Evolutionary conservation across 2,329 filamentous ascomycete species (phyloP), one percentile per base, ranked within the genome.

Genomic region (Hypoxylon sp.): DNA sequence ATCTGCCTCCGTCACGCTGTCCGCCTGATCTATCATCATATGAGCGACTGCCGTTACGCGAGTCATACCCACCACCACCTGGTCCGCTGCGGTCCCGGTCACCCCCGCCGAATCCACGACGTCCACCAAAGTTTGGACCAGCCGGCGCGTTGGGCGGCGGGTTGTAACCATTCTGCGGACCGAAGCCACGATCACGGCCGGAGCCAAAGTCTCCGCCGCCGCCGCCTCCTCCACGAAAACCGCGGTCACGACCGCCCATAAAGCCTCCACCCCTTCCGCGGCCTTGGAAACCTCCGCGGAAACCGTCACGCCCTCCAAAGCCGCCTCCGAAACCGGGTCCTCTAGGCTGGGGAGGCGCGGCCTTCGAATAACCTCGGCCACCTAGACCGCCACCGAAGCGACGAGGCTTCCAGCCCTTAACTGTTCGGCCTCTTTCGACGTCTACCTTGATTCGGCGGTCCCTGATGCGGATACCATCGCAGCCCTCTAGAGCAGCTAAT

Each of bases 361-460:
- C 88, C 80, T 95, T 96, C 61, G 95, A 98, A 80, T 98, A 98
- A 70, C 93, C 92, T 74, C 96, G 90, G 47, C 95, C 95, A 68
- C 96, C 96, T 2, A 97, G 87, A 48, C 96, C 96, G 70, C 96
- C 96, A 62, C 95, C 96, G 55, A 97, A 91, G 69, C 96, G 91
- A 72, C 92, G 90, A 67, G 96, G 96, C 76, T 92, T 91, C 96
- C 96, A 99, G 51, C 91, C 93, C 76, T 92, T 92, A 41, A 97
- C 93, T 30, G 96, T 98, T 73, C 96, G 91, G 71, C 96, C 96
- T 76, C 96, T 90, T 81, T 99, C 96, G 66, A 98, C 95, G 77
- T 99, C 96, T 75, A 98, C 94, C 77, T 97, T 89, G 75, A 98
- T 92, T 74, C 91, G 90, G 76, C 95, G 90, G 77, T 96, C 94